Conservation (phyloP, 257 asterid genomes). For the Gentiana macrophylla region DNA sequence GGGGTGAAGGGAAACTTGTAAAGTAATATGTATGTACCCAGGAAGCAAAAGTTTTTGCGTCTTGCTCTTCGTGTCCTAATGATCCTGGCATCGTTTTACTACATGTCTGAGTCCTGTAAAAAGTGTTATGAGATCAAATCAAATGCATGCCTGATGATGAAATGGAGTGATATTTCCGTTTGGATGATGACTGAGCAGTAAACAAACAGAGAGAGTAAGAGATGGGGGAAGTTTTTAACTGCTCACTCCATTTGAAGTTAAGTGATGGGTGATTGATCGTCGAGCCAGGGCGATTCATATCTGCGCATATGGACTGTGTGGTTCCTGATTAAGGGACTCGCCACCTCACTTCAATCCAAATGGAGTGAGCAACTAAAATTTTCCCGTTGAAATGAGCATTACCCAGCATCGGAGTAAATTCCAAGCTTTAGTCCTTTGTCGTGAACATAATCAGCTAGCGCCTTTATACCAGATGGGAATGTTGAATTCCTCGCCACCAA, state of each 20-base stretch:
- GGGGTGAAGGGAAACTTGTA: background rate
- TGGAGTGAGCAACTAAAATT: no score
- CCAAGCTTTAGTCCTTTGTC: slow-evolving; percentile 77
- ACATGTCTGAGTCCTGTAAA: slow-evolving; percentile 55
- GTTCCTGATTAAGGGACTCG: no score
- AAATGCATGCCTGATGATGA: no score
- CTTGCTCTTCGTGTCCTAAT: slow-evolving; percentile 69
- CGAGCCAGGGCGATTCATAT: no score
- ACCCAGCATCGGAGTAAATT: slow-evolving; percentile 84
- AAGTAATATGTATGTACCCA: slow-evolving; percentile 36
- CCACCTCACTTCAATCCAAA: no score
- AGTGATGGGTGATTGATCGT: no score
- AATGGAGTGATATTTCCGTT: no score
- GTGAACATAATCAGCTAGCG: slow-evolving; percentile 80
- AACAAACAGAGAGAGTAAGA: no score
- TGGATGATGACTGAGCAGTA: no score
- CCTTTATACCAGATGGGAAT: slow-evolving; percentile 82
- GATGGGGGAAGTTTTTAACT: no score
- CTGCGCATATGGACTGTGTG: no score
- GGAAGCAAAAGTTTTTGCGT: slow-evolving; percentile 86
- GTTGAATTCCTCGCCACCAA: slow-evolving; percentile 53
- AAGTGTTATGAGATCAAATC: background rate
- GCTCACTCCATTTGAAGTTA: no score
- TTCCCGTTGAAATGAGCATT: background rate
- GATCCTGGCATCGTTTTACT: slow-evolving; percentile 83